Evolutionary conservation across 306 rosid species (phyloP), one percentile per base, ranked within the genome.

Genomic region (Corylus americana): DNA sequence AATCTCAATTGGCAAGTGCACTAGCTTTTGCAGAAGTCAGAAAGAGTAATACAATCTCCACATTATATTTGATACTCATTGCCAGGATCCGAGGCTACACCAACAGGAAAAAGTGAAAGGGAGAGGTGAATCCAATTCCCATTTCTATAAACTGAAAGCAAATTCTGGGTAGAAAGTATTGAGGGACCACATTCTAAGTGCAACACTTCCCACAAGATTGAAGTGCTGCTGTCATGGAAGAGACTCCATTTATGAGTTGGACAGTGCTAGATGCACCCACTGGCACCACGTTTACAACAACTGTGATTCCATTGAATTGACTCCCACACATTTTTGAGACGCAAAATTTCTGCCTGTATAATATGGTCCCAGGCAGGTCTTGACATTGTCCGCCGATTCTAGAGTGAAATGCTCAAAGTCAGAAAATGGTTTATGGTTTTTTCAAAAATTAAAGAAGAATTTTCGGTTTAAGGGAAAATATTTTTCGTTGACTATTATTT

Each of bases 121-220:
- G 81, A 85, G 82, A 77, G 71, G 87, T 84, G 90, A 83, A 91
- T 91, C 96, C 70, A 79, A 81, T 88, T 86, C 91, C 74, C 68
- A 72, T 29, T 77, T 76, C 55, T 54, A 17, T 59, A 76, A 75
- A 77, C 82, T 37, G 68, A 53, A 85, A 69, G 50, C 29, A 20
- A 80, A 77, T 45, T 76, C 37, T 59, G 9, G 74, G 64, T 70
- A 27, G 37, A 35, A 80, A 80, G 77, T 74, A 29, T 22, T 22
- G 77, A 76, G 86, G 90, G 92, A 88, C 92, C 89, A 83, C 88
- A 45, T 27, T 39, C 61, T 11, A 49, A 69, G 75, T 75, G 85
- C 84, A 58, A 74, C 78, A 45, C 82, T 64, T 50, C 47, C 35
- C 78, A 70, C n/a, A 45, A 76, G 35, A 54, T 47, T 10, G 31